Percentiles rank a stretch among this genome's conserved stretches.
These are phyloP conservation scores for Quercus phellos DNA, from an alignment of 331 rosid species.

Conservation along the genomic window DNA sequence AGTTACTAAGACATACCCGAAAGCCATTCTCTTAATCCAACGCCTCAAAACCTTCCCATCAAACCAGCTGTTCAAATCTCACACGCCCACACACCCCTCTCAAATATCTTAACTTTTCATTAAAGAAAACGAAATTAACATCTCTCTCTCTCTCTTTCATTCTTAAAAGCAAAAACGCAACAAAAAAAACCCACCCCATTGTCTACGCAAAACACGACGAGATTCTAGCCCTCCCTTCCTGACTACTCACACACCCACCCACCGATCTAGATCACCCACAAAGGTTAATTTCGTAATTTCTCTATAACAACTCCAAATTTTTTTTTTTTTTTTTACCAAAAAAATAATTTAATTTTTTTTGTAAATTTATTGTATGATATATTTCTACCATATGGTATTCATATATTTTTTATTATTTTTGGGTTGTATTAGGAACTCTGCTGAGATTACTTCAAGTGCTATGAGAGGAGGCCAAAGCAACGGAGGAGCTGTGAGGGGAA, in stretches of 20 bases:
- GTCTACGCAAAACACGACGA: constrained; percentile 33
- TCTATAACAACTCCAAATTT: background rate
- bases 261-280: constrained; percentile 35
- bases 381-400: background rate
- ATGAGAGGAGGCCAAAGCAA: constrained; percentile 83
- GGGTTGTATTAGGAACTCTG: constrained; percentile 57
- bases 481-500: constrained; percentile 64
- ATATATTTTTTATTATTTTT: background rate
- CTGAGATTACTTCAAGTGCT: constrained; percentile 49
- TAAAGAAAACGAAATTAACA: constrained; percentile 25
- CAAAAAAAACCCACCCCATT: constrained; percentile 39
- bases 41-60: constrained; percentile 30
- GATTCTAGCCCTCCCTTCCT: constrained; percentile 15
- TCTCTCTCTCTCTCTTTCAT: background rate
- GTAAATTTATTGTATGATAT: background rate
- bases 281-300: constrained; percentile 68
- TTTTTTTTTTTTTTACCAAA: background rate
- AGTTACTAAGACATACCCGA: background rate
- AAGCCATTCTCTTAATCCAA: constrained; percentile 38
- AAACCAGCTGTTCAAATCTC: constrained; percentile 43
- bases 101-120: constrained; percentile 26
- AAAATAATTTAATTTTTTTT: background rate
- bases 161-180: constrained; percentile 22
- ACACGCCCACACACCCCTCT: constrained; percentile 14
- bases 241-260: background rate